phyloP scores from a whole-genome alignment of 2,329 filamentous ascomycete genomes.

The Neofusicoccum sp. region DNA sequence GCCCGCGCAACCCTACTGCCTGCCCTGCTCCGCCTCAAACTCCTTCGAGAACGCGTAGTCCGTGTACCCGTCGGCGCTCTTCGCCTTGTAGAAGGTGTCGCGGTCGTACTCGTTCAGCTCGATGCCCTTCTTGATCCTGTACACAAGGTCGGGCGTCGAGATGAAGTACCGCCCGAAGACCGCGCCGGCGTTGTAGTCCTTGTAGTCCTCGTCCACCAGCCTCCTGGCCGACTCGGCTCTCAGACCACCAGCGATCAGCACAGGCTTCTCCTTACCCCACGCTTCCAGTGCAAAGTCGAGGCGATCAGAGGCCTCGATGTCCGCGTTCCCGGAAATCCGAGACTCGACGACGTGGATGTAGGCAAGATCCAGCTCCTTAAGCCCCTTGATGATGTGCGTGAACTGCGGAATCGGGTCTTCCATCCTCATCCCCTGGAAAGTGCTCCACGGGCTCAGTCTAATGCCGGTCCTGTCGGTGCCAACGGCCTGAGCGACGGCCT shows the following conservation, averaged over 20 bases:
- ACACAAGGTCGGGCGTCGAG: slow-evolving; percentile 50
- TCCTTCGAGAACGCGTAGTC: slow-evolving; percentile 43
- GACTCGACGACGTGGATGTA: slow-evolving; percentile 64
- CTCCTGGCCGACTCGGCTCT: slow-evolving; percentile 37
- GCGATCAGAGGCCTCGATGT: slow-evolving; percentile 26
- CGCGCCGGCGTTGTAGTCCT: slow-evolving; percentile 43
- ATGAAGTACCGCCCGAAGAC: slow-evolving; percentile 52
- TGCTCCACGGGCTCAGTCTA: slow-evolving; percentile 59
- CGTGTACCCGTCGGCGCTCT: slow-evolving; percentile 39
- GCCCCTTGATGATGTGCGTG: slow-evolving; percentile 52
- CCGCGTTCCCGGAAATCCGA: slow-evolving; percentile 43
- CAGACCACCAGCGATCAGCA: slow-evolving; percentile 45
- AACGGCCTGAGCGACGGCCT: slow-evolving; percentile 50
- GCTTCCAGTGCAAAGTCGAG: slow-evolving; percentile 28
- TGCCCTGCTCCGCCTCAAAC: slow-evolving; percentile 21
- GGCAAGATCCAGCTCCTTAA: slow-evolving; percentile 54
- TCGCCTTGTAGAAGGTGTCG: slow-evolving; percentile 44
- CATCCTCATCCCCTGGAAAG: slow-evolving; percentile 65
- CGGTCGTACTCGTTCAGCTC: slow-evolving; percentile 47
- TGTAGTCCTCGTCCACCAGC: slow-evolving; percentile 42
- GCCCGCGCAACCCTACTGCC: background rate
- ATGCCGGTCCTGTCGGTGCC: slow-evolving; percentile 56
- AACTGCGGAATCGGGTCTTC: slow-evolving; percentile 63
- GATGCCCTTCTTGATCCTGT: slow-evolving; percentile 44
- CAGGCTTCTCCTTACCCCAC: slow-evolving; percentile 27